Evolutionary conservation across 2,329 filamentous ascomycete genomes (phyloP), one percentile per base, ranked within the genome.

Genomic region (Ascochyta rabiei): DNA sequence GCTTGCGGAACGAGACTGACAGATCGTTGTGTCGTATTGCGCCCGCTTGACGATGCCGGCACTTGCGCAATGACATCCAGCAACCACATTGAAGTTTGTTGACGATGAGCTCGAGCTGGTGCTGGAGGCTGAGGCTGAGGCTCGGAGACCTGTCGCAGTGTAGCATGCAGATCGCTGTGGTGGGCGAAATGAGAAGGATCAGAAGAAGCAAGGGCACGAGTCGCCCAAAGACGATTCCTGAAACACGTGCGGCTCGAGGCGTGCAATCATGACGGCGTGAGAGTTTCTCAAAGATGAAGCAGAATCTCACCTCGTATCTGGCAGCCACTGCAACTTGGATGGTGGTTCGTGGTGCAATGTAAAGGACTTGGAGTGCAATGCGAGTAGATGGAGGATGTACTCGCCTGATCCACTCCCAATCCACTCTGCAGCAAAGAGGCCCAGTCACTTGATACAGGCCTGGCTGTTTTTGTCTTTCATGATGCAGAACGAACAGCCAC

Each of bases 211-310:
- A 56, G 53, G 53, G 37, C 47, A 26, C 23, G 48, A 44, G 53
- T 50, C 52, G 47, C 28, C 35, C 23, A 18, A 38, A 34, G 19
- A 43, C 37, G 33, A 28, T 56, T 43, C 43, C 40, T 56, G 53
- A 56, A 56, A 56, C 53, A 44, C 12, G 42, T 48, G 37, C 53
- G 53, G 52, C 52, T 50, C 47, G 26, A 41, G 41, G 52, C 41
- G 42, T 31, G 52, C 41, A 26, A 24, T 33, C 18, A 35, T 40
- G 52, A 54, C 45, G 45, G 46, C 16, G 33, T 28, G 21, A 13
- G 31, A 12, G 34, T 13, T 13, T 24, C 28, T 48, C 18, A 34
- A 41, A 24, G 40, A 37, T 40, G 48, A 51, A 23, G 42, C 37
- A 30, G 30, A 45, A 13, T 18, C 35, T 19, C 21, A 13, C 38